phyloP scores from a whole-genome alignment of 2,329 filamentous ascomycete species.

The Penicillium vulpinum region DNA sequence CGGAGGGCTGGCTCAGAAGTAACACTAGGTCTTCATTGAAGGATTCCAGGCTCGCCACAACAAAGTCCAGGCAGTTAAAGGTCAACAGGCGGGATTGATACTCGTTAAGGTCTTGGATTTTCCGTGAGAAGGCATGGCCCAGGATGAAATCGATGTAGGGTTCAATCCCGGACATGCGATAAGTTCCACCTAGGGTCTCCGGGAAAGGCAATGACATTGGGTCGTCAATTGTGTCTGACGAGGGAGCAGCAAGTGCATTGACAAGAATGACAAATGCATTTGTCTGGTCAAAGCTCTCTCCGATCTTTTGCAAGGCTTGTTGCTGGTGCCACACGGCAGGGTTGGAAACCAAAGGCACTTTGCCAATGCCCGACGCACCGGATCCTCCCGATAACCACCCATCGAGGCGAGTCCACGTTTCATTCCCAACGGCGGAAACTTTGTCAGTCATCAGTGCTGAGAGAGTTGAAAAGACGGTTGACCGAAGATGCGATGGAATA shows the following conservation, averaged over 20 bases:
- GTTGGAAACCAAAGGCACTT: conserved; percentile 45
- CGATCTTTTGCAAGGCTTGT: conserved; percentile 70
- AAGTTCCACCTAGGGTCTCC: conserved; percentile 74
- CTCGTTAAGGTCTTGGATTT: conserved; percentile 65
- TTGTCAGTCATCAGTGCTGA: conserved; percentile 75
- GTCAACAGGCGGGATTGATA: conserved; percentile 72
- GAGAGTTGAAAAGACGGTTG: conserved; percentile 79
- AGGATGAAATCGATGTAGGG: conserved; percentile 90
- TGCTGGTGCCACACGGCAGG: conserved; percentile 51
- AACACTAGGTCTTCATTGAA: conserved; percentile 95
- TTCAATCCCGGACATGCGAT: conserved; percentile 82
- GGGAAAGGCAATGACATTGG: conserved; percentile 82
- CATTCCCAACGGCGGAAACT: conserved; percentile 62
- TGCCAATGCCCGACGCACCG: conserved; percentile 47
- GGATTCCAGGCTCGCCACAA: conserved; percentile 71
- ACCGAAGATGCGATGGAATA: conserved; percentile 74
- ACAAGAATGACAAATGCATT: conserved; percentile 81
- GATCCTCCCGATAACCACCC: conserved; percentile 68
- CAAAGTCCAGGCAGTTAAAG: conserved; percentile 80
- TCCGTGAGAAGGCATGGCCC: conserved; percentile 71
- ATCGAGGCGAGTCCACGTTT: conserved; percentile 80
- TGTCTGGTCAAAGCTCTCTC: conserved; percentile 78
- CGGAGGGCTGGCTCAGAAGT: conserved; percentile 74
- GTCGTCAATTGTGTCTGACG: conserved; percentile 49
- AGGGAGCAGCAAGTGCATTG: conserved; percentile 67